Percentiles rank a stretch among this genome's conserved stretches.
Conservation (phyloP, 2,329 filamentous ascomycete species). For the Pseudocercospora fijiensis region DNA sequence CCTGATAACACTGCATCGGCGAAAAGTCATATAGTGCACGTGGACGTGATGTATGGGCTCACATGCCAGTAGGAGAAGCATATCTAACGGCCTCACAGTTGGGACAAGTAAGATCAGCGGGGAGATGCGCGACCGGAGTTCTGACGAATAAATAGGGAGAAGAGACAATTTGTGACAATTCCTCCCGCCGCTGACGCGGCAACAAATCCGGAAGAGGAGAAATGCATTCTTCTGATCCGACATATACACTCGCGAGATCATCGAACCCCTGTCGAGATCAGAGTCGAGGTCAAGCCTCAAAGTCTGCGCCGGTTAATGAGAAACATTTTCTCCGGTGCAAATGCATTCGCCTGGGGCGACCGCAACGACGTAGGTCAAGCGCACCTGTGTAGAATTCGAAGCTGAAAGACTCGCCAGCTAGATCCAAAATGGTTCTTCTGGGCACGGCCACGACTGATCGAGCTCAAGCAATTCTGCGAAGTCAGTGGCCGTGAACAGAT, state of each 20-base stretch:
- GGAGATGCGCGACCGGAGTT: not conserved
- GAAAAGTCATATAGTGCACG: not conserved
- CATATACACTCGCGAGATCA: not conserved
- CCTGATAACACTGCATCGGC: not conserved
- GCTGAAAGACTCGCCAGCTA: not conserved
- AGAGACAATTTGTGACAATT: not conserved
- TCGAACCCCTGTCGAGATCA: not conserved
- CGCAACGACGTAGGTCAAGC: not conserved
- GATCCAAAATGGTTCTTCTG: constrained; percentile 16
- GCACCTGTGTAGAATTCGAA: not conserved
- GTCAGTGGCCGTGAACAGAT: not conserved
- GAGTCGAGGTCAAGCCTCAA: constrained; percentile 1
- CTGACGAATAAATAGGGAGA: not conserved
- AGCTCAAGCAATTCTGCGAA: not conserved
- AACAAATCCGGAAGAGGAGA: not conserved
- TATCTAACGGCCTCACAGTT: not conserved
- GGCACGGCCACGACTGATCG: not conserved
- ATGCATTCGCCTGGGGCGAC: constrained; percentile 3
- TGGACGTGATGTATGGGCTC: not conserved
- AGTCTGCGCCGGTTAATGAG: not conserved
- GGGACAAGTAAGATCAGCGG: constrained; percentile 11
- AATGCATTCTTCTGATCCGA: not conserved
- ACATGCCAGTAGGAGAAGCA: not conserved
- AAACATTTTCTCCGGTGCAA: constrained; percentile 9
- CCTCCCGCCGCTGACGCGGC: not conserved